Conservation (phyloP, 2,329 filamentous ascomycete species). For the Chrysosporium keratinophilum region DNA sequence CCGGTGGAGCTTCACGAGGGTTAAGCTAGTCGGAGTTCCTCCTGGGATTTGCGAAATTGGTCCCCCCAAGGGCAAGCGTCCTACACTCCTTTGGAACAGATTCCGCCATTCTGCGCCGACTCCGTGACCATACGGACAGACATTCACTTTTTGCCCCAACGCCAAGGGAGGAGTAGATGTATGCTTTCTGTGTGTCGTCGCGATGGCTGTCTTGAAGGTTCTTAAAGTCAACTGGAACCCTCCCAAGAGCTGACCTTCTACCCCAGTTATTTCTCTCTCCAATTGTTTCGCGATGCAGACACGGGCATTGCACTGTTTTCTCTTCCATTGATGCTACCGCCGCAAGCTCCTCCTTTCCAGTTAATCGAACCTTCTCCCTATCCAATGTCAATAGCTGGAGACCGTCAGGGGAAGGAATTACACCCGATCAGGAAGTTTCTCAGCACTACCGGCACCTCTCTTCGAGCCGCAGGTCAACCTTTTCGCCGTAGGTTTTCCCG, state of each 20-base stretch:
- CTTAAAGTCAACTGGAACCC: conserved; percentile 8
- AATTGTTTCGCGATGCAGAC: not conserved
- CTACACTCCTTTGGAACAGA: not conserved
- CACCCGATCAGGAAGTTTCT: conserved; percentile 5
- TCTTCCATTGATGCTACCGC: not conserved
- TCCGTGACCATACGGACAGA: conserved; percentile 2
- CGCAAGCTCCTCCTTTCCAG: not conserved
- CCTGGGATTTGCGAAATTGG: conserved; percentile 6
- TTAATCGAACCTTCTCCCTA: not conserved
- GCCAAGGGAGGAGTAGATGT: conserved; percentile 8
- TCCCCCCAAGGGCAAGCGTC: conserved; percentile 5
- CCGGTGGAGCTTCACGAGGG: conserved; percentile 2
- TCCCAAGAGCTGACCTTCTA: not conserved
- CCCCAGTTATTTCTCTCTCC: not conserved
- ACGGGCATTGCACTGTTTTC: not conserved
- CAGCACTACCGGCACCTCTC: not conserved
- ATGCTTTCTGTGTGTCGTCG: not conserved
- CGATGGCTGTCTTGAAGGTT: conserved; percentile 3
- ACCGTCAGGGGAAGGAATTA: not conserved
- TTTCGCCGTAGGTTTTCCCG: conserved; percentile 4
- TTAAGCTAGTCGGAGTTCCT: not conserved
- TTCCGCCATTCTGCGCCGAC: not conserved
- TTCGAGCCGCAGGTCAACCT: conserved; percentile 9
- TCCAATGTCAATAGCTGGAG: not conserved
- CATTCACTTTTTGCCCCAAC: conserved; percentile 9